These are phyloP conservation scores for Penicillium sp. DNA, from an alignment of 2,329 filamentous ascomycete species.

Conservation along the genomic window DNA sequence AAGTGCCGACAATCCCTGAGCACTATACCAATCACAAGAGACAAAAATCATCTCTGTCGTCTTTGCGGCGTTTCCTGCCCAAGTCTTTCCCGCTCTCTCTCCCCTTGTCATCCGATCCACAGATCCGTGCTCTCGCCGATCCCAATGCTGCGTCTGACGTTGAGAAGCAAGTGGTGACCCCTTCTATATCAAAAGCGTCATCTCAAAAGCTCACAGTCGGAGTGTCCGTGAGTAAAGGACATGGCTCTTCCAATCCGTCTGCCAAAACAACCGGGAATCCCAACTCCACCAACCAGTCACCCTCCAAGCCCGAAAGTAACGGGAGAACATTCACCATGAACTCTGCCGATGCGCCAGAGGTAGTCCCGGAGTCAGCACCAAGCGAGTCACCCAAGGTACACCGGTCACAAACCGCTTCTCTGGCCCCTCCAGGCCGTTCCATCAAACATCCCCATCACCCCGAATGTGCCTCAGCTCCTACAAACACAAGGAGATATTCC, in stretches of 20 bases:
- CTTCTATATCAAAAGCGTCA: conserved; percentile 4
- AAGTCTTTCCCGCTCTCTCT: conserved; percentile 26
- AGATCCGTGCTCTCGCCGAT: conserved; percentile 33
- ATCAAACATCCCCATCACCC: conserved; percentile 27
- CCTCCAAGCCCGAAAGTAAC: conserved; percentile 7
- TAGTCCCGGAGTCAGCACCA: conserved; percentile 19
- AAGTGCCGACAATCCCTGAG: conserved; percentile 16
- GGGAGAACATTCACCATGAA: conserved; percentile 28
- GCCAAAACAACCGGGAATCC: conserved; percentile 3
- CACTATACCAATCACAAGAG: conserved; percentile 23
- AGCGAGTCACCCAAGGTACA: conserved; percentile 21
- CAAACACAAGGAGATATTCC: conserved; percentile 17
- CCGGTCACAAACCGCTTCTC: conserved; percentile 22
- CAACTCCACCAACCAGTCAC: neutral
- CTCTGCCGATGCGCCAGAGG: conserved; percentile 35
- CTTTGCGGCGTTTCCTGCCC: conserved; percentile 31
- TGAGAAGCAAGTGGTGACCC: conserved; percentile 25
- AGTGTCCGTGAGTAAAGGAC: neutral
- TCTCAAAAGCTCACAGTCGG: conserved; percentile 3
- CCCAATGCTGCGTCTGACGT: conserved; percentile 24
- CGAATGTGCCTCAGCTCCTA: conserved; percentile 18
- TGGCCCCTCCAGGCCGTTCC: conserved; percentile 15
- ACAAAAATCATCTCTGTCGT: conserved; percentile 34
- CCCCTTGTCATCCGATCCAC: conserved; percentile 34
- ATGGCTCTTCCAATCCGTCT: neutral